Evolutionary conservation across 768 basidiomycete species (phyloP).

Genomic region (Pholiota molesta): DNA sequence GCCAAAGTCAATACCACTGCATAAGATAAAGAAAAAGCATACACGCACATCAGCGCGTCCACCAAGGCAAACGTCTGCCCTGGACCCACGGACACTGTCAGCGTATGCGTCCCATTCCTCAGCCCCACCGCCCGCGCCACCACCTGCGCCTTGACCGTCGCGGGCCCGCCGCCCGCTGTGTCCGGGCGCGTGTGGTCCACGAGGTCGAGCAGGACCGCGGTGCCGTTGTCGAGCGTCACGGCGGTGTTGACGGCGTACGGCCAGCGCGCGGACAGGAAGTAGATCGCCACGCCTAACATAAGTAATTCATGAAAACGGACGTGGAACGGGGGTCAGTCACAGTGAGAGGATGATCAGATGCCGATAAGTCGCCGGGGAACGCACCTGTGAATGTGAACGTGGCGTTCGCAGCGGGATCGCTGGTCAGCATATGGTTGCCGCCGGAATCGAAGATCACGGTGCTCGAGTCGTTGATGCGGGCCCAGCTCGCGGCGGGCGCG

Average conservation of each 20-base stretch:
- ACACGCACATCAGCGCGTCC: conserved; percentile 7
- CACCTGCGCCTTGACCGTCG: conserved; percentile 6
- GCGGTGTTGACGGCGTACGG: conserved; percentile 37
- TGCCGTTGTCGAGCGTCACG: conserved; percentile 30
- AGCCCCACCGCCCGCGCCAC: conserved; percentile 8
- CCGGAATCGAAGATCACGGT: conserved; percentile 25
- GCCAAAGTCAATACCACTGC: not conserved
- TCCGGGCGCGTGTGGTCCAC: conserved; percentile 5
- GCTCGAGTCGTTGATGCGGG: conserved; percentile 18
- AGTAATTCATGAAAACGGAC: no score
- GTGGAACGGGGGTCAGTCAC: not conserved
- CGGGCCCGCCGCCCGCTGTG: conserved; percentile 1
- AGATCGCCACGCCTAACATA: conserved; percentile 41
- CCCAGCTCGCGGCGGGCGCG: conserved; percentile 23
- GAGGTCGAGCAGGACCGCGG: conserved; percentile 7
- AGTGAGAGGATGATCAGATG: not conserved
- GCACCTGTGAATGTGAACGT: conserved; percentile 36
- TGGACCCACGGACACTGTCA: conserved; percentile 8
- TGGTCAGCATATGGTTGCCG: conserved; percentile 16
- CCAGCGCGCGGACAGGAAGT: conserved; percentile 41
- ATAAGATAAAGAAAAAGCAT: not conserved
- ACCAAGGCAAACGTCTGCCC: conserved; percentile 9
- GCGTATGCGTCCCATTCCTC: conserved; percentile 1
- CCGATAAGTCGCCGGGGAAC: conserved; percentile 10
- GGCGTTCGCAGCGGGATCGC: conserved; percentile 27